Evolutionary conservation across 257 asterid genomes (phyloP), one percentile per base, ranked within the genome.

Genomic region (Parsonsia alboflavescens): DNA sequence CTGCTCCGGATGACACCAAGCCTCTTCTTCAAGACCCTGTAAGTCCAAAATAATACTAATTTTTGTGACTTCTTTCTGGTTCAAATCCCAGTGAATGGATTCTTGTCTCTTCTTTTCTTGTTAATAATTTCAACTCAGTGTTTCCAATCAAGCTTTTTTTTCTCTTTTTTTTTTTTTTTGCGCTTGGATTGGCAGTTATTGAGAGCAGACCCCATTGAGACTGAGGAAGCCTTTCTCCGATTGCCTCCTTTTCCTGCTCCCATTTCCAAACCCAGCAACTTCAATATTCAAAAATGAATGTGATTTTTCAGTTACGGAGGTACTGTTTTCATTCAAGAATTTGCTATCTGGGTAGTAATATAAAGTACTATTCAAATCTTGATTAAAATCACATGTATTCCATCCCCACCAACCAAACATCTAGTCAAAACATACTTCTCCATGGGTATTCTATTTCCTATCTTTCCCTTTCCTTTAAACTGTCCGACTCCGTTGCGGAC

Each of bases 191-290:
- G 7, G 65, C 74, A 93, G 96, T 91, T 93, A 54, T 62, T 87
- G 75, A 91, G 97, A 75, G 89, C 98, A 79, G 95, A 93, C 81
- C 98, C 97, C 70, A 91, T 89, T 50, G 95, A 88, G 85, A 89
- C 96, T 0, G 96, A 93, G 83, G 98, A 93, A 87, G 92, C 96
- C 44, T 87, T 93, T 68, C 88, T 93, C 59, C 90, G 91, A 1
- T 81, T 93, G 86, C 95, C 98, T 71, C 91, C 92, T 73, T 80
- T 90, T 36, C 95, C 90, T 71, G 79, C 88, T 46, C 91, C 96
- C 45, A 65, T 76, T 74, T n/a, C 65, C 79, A 84, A 71, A 71
- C 33, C 78, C 9, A 79, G 62, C 9, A 79, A 66, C 48, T 15
- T 71, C 28, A 22, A 49, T 33, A 10, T 49, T 72, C 22, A 12